Percentiles rank a stretch among this genome's conserved stretches.
These are phyloP conservation scores for Ganoderma sp. DNA, from an alignment of 1,284 basidiomycete species.

Conservation along the genomic window DNA sequence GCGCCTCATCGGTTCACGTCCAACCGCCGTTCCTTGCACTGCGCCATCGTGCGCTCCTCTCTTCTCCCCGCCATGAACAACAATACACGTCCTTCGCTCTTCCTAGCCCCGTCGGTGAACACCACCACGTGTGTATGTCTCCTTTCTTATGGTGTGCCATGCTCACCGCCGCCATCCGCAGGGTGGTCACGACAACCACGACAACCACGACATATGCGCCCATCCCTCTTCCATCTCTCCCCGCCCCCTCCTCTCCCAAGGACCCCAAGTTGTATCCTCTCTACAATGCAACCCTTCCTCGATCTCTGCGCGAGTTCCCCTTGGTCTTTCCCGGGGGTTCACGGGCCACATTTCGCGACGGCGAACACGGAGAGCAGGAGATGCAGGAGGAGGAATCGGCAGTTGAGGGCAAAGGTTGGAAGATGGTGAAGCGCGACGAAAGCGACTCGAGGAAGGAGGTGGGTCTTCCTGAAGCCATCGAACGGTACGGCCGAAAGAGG, in stretches of 20 bases:
- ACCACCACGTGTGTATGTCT: slow-evolving; percentile 68
- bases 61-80: slow-evolving; percentile 54
- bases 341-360: slow-evolving; percentile 77
- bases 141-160: slow-evolving; percentile 15
- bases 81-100: slow-evolving; percentile 63
- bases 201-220: slow-evolving; percentile 86
- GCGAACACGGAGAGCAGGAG: slow-evolving; percentile 64
- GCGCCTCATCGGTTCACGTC: slow-evolving; percentile 29
- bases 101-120: slow-evolving; percentile 76
- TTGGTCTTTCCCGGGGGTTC: slow-evolving; percentile 79
- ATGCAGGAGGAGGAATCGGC: slow-evolving; percentile 74
- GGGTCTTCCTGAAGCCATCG: slow-evolving; percentile 76
- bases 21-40: slow-evolving; percentile 28
- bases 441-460: slow-evolving; percentile 58
- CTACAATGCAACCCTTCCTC: slow-evolving; percentile 70
- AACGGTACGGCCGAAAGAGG: slow-evolving; percentile 80
- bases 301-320: slow-evolving; percentile 73
- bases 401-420: slow-evolving; percentile 74
- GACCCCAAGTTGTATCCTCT: slow-evolving; percentile 80
- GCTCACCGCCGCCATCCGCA: slow-evolving; percentile 46
- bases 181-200: slow-evolving; percentile 84
- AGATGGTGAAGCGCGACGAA: slow-evolving; percentile 71
- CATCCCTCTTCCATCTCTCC: slow-evolving; percentile 74
- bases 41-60: slow-evolving; percentile 30
- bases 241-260: slow-evolving; percentile 70